Evolutionary conservation across 257 asterid species (phyloP).

Genomic region (Gardenia jasminoides): DNA sequence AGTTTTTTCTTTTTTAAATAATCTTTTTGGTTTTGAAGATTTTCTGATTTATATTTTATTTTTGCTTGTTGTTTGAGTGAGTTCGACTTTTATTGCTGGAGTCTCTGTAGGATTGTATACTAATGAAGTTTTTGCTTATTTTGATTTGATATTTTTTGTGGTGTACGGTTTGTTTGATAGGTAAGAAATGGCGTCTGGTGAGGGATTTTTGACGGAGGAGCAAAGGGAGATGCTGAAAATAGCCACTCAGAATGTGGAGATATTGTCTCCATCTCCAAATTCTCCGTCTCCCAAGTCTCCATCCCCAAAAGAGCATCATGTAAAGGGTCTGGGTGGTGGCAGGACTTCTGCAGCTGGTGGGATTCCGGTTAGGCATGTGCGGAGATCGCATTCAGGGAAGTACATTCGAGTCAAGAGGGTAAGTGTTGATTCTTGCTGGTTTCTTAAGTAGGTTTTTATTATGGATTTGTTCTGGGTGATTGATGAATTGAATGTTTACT

Average conservation of each 20-base stretch:
- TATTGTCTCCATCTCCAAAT: slow-evolving; percentile 63
- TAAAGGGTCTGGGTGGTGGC: slow-evolving; percentile 70
- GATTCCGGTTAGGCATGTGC: slow-evolving; percentile 62
- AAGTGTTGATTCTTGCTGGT: background rate
- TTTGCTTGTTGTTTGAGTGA: background rate
- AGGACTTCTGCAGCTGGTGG: slow-evolving; percentile 69
- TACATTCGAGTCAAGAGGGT: slow-evolving; percentile 79
- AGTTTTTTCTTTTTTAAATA: background rate
- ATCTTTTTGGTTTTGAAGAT: background rate
- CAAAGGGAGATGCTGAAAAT: slow-evolving; percentile 80
- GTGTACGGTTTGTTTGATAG: slow-evolving; percentile 39
- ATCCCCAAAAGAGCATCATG: slow-evolving; percentile 49
- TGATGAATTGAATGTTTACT: background rate
- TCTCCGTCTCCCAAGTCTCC: slow-evolving; percentile 47
- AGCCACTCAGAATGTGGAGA: slow-evolving; percentile 75
- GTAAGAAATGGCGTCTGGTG: slow-evolving; percentile 64
- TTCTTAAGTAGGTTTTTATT: background rate
- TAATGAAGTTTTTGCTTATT: background rate
- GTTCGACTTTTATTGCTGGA: background rate
- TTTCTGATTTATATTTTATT: background rate
- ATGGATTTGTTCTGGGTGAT: background rate
- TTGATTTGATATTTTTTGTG: too few relatives aligned
- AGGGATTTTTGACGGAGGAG: slow-evolving; percentile 84
- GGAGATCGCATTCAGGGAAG: slow-evolving; percentile 83
- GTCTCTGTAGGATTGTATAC: too few relatives aligned